A percentile compares a stretch with the other conserved stretches of the same genome.
Evolutionary conservation across 225 moss, liverwort and hornwort genomes (phyloP).

Genomic region (Physcomitrellopsis africana): DNA sequence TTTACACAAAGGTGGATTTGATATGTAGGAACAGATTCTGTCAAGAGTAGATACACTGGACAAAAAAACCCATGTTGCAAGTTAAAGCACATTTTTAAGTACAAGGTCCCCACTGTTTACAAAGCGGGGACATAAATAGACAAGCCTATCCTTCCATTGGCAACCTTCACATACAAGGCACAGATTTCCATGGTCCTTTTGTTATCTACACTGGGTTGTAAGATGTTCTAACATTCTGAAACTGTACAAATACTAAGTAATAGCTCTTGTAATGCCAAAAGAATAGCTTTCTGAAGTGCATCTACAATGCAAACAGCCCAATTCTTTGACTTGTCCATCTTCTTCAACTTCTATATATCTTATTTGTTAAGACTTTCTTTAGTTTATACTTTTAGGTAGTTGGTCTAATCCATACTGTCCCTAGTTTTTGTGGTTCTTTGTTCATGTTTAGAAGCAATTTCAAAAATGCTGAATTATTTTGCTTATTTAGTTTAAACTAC

Average conservation of each 20-base stretch:
- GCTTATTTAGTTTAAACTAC: too few species aligned
- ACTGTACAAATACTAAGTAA: neutral
- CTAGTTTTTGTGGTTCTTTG: too few species aligned
- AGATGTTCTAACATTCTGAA: slow-evolving; percentile 12
- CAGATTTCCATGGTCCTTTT: slow-evolving; percentile 17
- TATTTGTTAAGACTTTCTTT: too few species aligned
- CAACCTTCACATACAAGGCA: slow-evolving; percentile 6
- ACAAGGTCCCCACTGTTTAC: slow-evolving; percentile 18
- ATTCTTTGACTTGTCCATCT: too few species aligned
- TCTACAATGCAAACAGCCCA: neutral
- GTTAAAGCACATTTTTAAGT: slow-evolving; percentile 11
- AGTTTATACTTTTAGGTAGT: too few species aligned
- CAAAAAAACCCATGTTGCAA: neutral
- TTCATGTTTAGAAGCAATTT: too few species aligned
- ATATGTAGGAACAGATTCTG: neutral
- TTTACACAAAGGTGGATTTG: neutral
- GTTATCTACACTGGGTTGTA: neutral
- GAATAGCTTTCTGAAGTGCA: neutral
- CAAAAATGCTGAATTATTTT: too few species aligned
- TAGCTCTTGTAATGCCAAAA: slow-evolving; percentile 5
- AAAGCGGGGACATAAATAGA: slow-evolving; percentile 23
- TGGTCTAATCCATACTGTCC: too few species aligned
- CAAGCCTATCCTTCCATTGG: slow-evolving; percentile 21
- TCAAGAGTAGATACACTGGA: slow-evolving; percentile 1
- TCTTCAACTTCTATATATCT: too few species aligned